Conservation (phyloP, 768 basidiomycete species). For the Lactarius hengduanensis region DNA sequence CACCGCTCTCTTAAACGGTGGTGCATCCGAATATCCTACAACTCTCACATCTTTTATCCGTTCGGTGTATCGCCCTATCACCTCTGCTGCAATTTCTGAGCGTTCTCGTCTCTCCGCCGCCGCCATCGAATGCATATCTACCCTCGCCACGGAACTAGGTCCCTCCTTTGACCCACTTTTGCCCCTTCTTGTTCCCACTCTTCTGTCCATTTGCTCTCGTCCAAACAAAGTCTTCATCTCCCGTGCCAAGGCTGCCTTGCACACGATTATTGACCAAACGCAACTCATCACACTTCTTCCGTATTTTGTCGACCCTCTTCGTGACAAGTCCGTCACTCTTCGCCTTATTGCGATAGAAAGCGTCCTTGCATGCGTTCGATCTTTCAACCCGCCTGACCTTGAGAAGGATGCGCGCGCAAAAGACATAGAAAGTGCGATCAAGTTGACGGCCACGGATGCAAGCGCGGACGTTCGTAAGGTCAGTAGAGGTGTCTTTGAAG, state of each 20-base stretch:
- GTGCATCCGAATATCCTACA: slow-evolving; percentile 49
- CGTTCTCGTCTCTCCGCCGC: slow-evolving; percentile 67
- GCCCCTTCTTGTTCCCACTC: slow-evolving; percentile 61
- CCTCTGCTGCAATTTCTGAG: slow-evolving; percentile 65
- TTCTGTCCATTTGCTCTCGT: slow-evolving; percentile 65
- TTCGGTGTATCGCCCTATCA: slow-evolving; percentile 52
- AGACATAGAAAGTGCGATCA: slow-evolving; percentile 71
- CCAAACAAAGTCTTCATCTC: slow-evolving; percentile 76
- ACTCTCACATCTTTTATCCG: slow-evolving; percentile 54
- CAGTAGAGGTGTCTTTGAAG: slow-evolving; percentile 69
- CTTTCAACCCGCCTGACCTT: slow-evolving; percentile 75
- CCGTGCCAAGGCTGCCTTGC: slow-evolving; percentile 61
- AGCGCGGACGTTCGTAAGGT: slow-evolving; percentile 72
- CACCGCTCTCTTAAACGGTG: slow-evolving; percentile 49
- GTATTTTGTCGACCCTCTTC: slow-evolving; percentile 54
- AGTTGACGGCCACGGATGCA: slow-evolving; percentile 63
- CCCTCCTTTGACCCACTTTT: slow-evolving; percentile 65
- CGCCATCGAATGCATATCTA: slow-evolving; percentile 60
- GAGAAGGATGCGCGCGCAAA: slow-evolving; percentile 64
- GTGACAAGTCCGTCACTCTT: slow-evolving; percentile 67
- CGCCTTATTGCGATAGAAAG: slow-evolving; percentile 67
- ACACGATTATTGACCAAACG: slow-evolving; percentile 61
- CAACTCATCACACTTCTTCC: slow-evolving; percentile 64
- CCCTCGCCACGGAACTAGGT: slow-evolving; percentile 55
- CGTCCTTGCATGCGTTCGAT: slow-evolving; percentile 63